Base-by-base conservation (phyloP, 1,284 basidiomycete genomes). In the Apiotrichum mycotoxinovorans region DNA sequence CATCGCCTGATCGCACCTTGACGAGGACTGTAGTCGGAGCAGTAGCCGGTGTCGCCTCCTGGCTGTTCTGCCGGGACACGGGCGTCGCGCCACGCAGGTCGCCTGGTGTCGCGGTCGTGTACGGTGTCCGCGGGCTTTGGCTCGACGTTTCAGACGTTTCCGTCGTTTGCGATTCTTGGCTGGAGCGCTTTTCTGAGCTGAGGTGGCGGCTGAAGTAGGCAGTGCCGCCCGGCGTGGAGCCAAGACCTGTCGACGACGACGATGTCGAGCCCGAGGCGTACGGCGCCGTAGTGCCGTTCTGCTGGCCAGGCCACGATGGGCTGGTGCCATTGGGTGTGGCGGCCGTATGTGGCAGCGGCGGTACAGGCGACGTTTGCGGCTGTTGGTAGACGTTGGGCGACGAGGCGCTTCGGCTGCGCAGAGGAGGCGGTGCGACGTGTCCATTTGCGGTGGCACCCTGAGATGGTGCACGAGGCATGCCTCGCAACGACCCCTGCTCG, bases 21-120 rank as follows among this genome's bases (percentile, higher is more conserved):
- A 93, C 85, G 74, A 90, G 88, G 40, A 92, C 85, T 25, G 84
- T 83, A 34, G 63, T 51, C 9, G 33, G 46, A 18, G 5, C 22
- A 15, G 52, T 9, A 3, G 57, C 30, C 8, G 58, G 34, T 2
- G 40, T 41, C 5, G 49, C 61, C 12, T 66, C 64, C 40, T 64
- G 59, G 50, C 58, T 58, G 63, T 66, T 69, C 50, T 71, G 70
- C 26, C 71, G 63, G 11, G 67, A 64, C 27, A 72, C 63, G 3
- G 73, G 66, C 17, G 64, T 58, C 30, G 63, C 57, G 22, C 65
- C 63, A 18, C 65, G 51, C 40, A 61, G 26, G 46, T 69, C 65
- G 80, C 70, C 82, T 79, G 62, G 79, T 81, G 83, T 61, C 81
- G 82, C 46, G 82, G 81, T 63, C 23, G 58, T 56, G 80, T 80